Conservation (phyloP, 2,329 filamentous ascomycete genomes). For the Colletotrichum endophyticum region DNA sequence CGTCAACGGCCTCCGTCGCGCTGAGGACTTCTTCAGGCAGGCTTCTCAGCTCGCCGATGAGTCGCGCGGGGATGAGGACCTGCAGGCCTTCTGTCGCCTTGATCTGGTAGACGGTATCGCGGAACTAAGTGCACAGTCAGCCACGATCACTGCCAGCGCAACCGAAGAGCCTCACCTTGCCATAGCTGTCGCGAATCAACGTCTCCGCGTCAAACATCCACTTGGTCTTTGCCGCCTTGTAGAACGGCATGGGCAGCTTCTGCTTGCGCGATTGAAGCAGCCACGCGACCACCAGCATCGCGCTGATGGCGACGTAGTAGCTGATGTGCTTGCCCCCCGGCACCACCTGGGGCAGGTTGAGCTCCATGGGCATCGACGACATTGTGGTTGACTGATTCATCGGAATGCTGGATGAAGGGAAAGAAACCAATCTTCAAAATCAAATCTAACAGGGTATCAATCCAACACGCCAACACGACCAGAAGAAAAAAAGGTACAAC, state of each 20-base stretch:
- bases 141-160: no score
- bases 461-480: background rate
- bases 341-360: conserved; percentile 30
- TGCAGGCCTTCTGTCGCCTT: conserved; percentile 55
- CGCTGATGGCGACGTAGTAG: conserved; percentile 46
- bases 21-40: conserved; percentile 54
- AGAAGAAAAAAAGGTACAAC: background rate
- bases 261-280: conserved; percentile 38
- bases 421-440: background rate
- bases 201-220: conserved; percentile 57
- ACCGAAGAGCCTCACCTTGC: conserved; percentile 39
- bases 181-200: conserved; percentile 53
- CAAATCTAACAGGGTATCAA: background rate
- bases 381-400: conserved; percentile 22
- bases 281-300: conserved; percentile 42
- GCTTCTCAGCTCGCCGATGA: conserved; percentile 51
- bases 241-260: conserved; percentile 45
- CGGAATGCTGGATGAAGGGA: background rate
- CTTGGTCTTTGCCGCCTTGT: conserved; percentile 51
- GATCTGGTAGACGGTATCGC: conserved; percentile 55
- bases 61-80: conserved; percentile 48
- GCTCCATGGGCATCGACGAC: conserved; percentile 24
- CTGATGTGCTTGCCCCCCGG: conserved; percentile 34
- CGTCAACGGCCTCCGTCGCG: conserved; percentile 51
- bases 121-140: conserved; percentile 39